Evolutionary conservation across 805 yeast genomes (phyloP).

Genomic region (Candida loeiensis): DNA sequence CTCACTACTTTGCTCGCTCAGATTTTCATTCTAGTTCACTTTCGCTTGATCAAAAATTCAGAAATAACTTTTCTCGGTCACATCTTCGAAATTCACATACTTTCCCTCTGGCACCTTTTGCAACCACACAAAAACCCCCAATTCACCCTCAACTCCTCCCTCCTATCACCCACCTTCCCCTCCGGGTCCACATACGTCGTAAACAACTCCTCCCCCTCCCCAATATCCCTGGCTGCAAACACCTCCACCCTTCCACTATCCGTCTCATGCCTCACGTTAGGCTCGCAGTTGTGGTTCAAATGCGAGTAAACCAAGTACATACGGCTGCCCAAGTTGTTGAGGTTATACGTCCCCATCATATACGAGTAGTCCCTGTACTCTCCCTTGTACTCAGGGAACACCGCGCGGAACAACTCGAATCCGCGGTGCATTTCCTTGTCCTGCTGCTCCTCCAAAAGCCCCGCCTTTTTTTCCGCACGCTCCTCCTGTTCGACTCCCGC

Average conservation of each 20-base stretch:
- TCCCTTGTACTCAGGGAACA: slow-evolving; percentile 40
- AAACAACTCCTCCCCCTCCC: slow-evolving; percentile 62
- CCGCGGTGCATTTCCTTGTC: slow-evolving; percentile 61
- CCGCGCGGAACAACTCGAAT: slow-evolving; percentile 44
- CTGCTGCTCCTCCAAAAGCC: slow-evolving; percentile 53
- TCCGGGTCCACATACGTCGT: slow-evolving; percentile 69
- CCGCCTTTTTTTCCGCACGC: slow-evolving; percentile 57
- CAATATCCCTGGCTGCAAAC: slow-evolving; percentile 53
- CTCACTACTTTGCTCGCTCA: no score
- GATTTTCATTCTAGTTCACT: not conserved
- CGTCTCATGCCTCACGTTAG: slow-evolving; percentile 57
- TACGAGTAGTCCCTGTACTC: slow-evolving; percentile 53
- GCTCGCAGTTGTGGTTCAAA: slow-evolving; percentile 73
- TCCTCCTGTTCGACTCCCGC: slow-evolving; percentile 67
- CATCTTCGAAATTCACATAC: no score
- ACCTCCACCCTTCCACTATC: slow-evolving; percentile 53
- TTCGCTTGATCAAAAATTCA: not conserved
- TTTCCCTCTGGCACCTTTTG: slow-evolving; percentile 45
- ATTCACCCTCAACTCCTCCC: slow-evolving; percentile 60
- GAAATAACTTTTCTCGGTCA: no score
- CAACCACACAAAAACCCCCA: slow-evolving; percentile 82
- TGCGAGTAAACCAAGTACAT: slow-evolving; percentile 63
- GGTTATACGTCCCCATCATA: slow-evolving; percentile 68
- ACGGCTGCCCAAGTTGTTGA: slow-evolving; percentile 67
- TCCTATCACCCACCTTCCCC: slow-evolving; percentile 59